phyloP scores from a whole-genome alignment of 495 filamentous ascomycete species.

The Talaromyces nanjingensis region DNA sequence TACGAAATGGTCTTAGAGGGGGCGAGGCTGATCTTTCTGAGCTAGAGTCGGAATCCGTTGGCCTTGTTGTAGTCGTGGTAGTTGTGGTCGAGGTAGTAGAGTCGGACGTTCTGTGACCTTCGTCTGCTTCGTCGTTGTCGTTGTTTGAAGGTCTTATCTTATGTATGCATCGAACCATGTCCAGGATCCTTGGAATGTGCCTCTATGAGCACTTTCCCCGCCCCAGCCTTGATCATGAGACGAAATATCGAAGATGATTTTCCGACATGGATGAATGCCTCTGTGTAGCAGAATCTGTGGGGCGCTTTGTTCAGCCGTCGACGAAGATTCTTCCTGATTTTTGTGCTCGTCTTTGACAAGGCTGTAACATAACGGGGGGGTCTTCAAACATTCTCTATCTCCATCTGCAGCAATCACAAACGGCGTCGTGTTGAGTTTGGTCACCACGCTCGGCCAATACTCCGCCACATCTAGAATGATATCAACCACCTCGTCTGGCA shows the following conservation, averaged over 20 bases:
- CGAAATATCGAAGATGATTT: constrained; percentile 57
- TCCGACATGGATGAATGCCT: constrained; percentile 33
- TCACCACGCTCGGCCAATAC: constrained; percentile 57
- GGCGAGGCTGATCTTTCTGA: constrained; percentile 16
- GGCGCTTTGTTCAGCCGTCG: not conserved
- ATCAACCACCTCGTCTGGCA: constrained; percentile 63
- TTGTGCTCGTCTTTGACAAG: not conserved
- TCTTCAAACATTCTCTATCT: constrained; percentile 32
- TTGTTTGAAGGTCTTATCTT: constrained; percentile 18
- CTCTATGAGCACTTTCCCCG: constrained; percentile 20
- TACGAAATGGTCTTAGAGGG: constrained; percentile 18
- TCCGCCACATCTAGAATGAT: constrained; percentile 60
- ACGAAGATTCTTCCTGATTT: not conserved
- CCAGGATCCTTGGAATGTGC: constrained; percentile 50
- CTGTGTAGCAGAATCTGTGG: constrained; percentile 30
- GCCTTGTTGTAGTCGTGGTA: not conserved
- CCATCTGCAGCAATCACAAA: constrained; percentile 29
- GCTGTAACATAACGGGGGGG: constrained; percentile 35
- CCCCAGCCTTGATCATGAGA: constrained; percentile 65
- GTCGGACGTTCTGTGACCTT: not conserved
- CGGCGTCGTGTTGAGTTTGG: constrained; percentile 9
- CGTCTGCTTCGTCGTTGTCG: not conserved
- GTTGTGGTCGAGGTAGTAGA: not conserved
- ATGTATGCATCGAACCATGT: constrained; percentile 68
- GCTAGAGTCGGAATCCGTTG: not conserved